A percentile compares a stretch with the other conserved stretches of the same genome.
Conservation (phyloP, 106 monocot genomes). For the Phalaenopsis equestris region DNA sequence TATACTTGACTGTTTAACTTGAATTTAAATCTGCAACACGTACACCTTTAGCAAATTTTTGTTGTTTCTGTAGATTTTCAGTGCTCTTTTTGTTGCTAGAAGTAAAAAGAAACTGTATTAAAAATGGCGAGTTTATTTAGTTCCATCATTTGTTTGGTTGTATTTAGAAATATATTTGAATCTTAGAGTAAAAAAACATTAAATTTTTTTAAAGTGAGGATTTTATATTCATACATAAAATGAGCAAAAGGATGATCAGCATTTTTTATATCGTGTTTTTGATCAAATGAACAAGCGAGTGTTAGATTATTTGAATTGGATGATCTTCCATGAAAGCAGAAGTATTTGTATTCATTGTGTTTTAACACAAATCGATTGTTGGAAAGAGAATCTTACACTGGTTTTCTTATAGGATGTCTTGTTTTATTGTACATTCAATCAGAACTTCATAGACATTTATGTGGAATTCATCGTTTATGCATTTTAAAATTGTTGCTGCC, state of each 20-base stretch:
- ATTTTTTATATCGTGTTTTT: background rate
- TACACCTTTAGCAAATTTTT: background rate
- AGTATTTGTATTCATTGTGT: background rate
- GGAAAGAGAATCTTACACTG: background rate
- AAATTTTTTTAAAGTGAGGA: background rate
- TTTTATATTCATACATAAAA: background rate
- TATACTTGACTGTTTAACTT: background rate
- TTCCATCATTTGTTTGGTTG: background rate
- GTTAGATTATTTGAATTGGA: background rate
- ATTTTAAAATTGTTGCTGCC: background rate
- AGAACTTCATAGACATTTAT: background rate
- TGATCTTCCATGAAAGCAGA: background rate
- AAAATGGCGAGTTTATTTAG: background rate
- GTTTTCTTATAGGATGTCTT: background rate
- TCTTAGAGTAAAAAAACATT: background rate
- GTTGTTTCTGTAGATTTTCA: conserved; percentile 2
- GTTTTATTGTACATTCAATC: background rate
- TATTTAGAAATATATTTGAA: background rate
- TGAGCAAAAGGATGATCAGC: background rate
- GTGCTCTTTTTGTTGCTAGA: background rate
- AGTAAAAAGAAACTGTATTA: background rate
- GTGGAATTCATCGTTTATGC: background rate
- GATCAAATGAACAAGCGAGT: background rate
- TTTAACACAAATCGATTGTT: background rate
- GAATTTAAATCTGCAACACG: background rate